Evolutionary conservation across 2,329 filamentous ascomycete species (phyloP), one percentile per base, ranked within the genome.

Genomic region (Reticulascus tulasneorum): DNA sequence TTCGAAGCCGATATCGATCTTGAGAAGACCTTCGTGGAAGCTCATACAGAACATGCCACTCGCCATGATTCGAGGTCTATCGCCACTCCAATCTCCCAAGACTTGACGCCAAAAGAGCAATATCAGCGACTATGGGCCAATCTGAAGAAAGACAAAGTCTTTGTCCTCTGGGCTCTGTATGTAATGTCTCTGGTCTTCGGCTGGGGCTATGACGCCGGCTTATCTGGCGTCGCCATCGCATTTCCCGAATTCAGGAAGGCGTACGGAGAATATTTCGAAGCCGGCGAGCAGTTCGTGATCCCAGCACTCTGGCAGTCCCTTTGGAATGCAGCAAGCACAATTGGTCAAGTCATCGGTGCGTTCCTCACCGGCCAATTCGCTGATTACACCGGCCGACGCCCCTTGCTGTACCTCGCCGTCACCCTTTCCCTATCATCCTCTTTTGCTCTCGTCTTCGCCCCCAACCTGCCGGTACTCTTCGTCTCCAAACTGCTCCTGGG

Each of bases 251-350:
- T 61, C 11, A 42, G 55, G 22, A 51, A 58, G 33, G 52, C 46
- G 2, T 60, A 59, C 12, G 58, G 58, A 9, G 45, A 59, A 11
- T 60, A 58, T 33, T 59, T 56, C 17, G 40, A 45, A 0, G 45
- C 48, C 2, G 55, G 51, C 5, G 50, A 55, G 18, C 48, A 51
- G 21, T 54, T 40, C 31, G 50, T 60, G 7, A 60, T 62, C 23
- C 57, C 58, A 0, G 57, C 59, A 2, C 49, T 60, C 0, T 62
- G 57, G 56, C 57, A 61, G 37, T 58, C 56, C 27, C 52, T 62
- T 7, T 60, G 58, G 58, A 61, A 60, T 32, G 56, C 58, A 4
- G 58, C 56, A 6, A 57, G 52, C 19, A 60, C 56, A 6, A 61
- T 62, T 7, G 58, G 58, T 0, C 51, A 54, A 17, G 28, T 54